Base-by-base conservation (phyloP, 2,329 filamentous ascomycete species). In the Dactylellina leptospora region DNA sequence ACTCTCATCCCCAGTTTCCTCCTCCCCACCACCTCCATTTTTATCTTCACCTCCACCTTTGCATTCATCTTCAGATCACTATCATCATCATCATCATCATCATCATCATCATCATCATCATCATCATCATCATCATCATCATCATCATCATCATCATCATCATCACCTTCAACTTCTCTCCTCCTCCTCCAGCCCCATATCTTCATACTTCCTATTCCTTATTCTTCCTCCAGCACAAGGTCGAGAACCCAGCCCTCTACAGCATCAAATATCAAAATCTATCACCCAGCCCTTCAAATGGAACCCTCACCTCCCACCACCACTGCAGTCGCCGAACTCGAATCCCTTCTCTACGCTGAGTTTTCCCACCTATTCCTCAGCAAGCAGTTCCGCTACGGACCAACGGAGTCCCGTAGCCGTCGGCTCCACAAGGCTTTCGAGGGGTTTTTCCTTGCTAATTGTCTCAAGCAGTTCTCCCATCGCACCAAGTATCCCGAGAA, bases 381-480 rank as follows among this genome's bases (percentile, higher is more conserved):
- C 4, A 23, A 30, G 3, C 56, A 30, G 20, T 60, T 54, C 22
- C 20, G 38, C n/a, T 20, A 40, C 25, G 55, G 58, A 9, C 25
- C 16, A n/a, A 44, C 27, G 5, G 25, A 36, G 20, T 58, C 61
- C n/a, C 42, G 42, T 36, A 16, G 20, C 9, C 20, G n/a, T 5
- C 51, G 33, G 4, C 33, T 66, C 4, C 11, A 40, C 44, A 20
- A 42, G 6, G 42, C 44, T 13, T 60, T 56, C 23, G 20, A 54
- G 20, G 40, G 53, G 18, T 20, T 20, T 11, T 25, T 28, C 20
- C 44, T 56, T 36, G 22, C 2, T 2, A 18, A 20, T 10, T 30
- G 28, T 18, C 13, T 71, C 20, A 4, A 47, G 10, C 33, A 38
- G 22, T 71, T 71, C 53, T 71, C 58, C 28, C 10, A 18, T 23